Evolutionary conservation across 495 filamentous ascomycete genomes (phyloP).

Genomic region (Lepidopterella palustris): DNA sequence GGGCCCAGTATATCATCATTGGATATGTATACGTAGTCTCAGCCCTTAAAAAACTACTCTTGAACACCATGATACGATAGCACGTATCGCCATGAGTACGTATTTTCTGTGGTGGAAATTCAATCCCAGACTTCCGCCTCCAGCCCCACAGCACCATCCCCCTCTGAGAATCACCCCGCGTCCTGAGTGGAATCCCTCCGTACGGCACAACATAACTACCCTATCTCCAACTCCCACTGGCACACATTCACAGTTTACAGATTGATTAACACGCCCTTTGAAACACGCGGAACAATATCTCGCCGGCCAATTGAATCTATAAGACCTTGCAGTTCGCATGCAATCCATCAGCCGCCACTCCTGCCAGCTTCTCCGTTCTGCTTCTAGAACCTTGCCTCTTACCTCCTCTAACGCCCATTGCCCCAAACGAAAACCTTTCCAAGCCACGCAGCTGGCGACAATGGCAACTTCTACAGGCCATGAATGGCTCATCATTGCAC

Average conservation of each 20-base stretch:
- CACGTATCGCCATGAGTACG: too few relatives aligned
- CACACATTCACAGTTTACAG: too few relatives aligned
- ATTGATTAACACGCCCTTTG: neutral
- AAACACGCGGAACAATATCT: neutral
- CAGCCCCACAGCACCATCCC: too few relatives aligned
- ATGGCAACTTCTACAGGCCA: conserved; percentile 3
- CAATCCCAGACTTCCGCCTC: too few relatives aligned
- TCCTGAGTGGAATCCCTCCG: too few relatives aligned
- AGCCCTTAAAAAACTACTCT: too few relatives aligned
- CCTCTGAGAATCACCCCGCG: neutral
- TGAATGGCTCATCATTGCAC: conserved; percentile 82
- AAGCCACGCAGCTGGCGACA: neutral
- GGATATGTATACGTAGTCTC: too few relatives aligned
- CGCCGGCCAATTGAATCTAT: neutral
- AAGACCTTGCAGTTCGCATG: neutral
- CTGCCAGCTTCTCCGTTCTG: neutral
- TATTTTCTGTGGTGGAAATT: too few relatives aligned
- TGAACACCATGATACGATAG: too few relatives aligned
- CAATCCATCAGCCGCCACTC: neutral
- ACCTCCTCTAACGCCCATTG: neutral
- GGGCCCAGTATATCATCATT: too few relatives aligned
- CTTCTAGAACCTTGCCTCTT: neutral
- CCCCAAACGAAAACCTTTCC: neutral
- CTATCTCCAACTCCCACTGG: too few relatives aligned
- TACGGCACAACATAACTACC: too few relatives aligned